These are phyloP conservation scores for Linaria vulgaris DNA, from an alignment of 257 asterid species.

Conservation along the genomic window DNA sequence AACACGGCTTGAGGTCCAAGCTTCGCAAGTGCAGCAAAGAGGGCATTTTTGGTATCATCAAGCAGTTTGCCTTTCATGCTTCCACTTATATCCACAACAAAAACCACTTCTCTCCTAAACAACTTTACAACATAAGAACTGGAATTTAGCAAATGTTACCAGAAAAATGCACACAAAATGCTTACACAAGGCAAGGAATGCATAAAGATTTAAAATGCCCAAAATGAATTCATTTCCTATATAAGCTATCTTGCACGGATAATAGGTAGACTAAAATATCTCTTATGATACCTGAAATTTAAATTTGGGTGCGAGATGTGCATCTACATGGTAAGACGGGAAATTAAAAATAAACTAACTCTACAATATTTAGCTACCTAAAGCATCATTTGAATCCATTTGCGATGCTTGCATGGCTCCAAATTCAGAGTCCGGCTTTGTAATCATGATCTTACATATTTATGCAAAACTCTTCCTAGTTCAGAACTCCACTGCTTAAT, in stretches of 20 bases:
- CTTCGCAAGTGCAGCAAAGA: conserved; percentile 54
- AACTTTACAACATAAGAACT: conserved; percentile 36
- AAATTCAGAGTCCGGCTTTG: not conserved
- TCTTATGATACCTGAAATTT: too few relatives aligned
- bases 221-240: not conserved
- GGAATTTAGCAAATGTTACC: conserved; percentile 24
- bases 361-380: not conserved
- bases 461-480: too few relatives aligned
- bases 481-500: too few relatives aligned
- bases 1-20: conserved; percentile 58
- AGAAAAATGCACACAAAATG: not conserved
- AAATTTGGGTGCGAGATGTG: not conserved
- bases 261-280: too few relatives aligned
- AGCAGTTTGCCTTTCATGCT: conserved; percentile 68
- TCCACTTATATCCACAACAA: conserved; percentile 72
- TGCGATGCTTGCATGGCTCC: not conserved
- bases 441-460: too few relatives aligned
- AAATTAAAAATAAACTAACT: not conserved
- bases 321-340: not conserved
- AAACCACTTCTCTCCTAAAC: conserved; percentile 65
- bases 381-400: not conserved
- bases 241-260: too few relatives aligned
- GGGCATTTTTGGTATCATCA: conserved; percentile 61
- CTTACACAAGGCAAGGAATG: conserved; percentile 5
- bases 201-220: conserved; percentile 9